Evolutionary conservation across 768 basidiomycete genomes (phyloP).

Genomic region (Suillus hirtellus): DNA sequence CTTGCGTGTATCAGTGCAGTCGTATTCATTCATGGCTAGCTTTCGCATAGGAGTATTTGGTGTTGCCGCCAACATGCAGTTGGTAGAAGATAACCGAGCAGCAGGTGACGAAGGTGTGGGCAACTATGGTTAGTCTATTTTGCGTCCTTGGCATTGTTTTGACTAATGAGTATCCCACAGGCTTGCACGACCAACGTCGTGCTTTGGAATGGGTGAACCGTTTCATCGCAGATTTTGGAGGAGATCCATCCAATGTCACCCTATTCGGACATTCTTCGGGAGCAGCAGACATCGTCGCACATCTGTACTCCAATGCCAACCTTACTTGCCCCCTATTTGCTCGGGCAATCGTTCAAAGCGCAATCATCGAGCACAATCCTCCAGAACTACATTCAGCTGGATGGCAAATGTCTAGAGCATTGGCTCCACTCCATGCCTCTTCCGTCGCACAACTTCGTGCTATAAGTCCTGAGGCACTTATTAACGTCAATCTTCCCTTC

Average conservation of each 20-base stretch:
- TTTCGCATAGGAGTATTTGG: slow-evolving; percentile 79
- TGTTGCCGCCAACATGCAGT: slow-evolving; percentile 64
- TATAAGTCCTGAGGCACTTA: slow-evolving; percentile 58
- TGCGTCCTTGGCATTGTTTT: slow-evolving; percentile 12
- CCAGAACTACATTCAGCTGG: slow-evolving; percentile 62
- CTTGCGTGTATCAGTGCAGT: slow-evolving; percentile 4
- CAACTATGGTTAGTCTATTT: slow-evolving; percentile 61
- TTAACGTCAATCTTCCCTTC: slow-evolving; percentile 48
- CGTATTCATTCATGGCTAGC: slow-evolving; percentile 36
- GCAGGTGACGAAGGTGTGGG: slow-evolving; percentile 72
- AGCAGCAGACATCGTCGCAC: slow-evolving; percentile 57
- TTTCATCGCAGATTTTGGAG: slow-evolving; percentile 65
- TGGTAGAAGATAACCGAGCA: slow-evolving; percentile 65
- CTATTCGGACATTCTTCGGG: slow-evolving; percentile 44
- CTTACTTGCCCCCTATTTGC: slow-evolving; percentile 61
- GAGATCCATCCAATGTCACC: slow-evolving; percentile 53
- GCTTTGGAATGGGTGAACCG: slow-evolving; percentile 65
- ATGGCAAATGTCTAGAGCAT: slow-evolving; percentile 64
- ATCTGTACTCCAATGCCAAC: slow-evolving; percentile 66
- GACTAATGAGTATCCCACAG: slow-evolving; percentile 31
- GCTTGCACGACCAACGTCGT: slow-evolving; percentile 62
- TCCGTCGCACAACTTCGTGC: slow-evolving; percentile 63
- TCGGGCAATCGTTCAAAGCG: slow-evolving; percentile 76
- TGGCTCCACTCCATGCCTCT: slow-evolving; percentile 54
- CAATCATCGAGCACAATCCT: slow-evolving; percentile 60